Evolutionary conservation across 345 rosid genomes (phyloP), one percentile per base, ranked within the genome.

Genomic region (Eucalyptus urophylla): DNA sequence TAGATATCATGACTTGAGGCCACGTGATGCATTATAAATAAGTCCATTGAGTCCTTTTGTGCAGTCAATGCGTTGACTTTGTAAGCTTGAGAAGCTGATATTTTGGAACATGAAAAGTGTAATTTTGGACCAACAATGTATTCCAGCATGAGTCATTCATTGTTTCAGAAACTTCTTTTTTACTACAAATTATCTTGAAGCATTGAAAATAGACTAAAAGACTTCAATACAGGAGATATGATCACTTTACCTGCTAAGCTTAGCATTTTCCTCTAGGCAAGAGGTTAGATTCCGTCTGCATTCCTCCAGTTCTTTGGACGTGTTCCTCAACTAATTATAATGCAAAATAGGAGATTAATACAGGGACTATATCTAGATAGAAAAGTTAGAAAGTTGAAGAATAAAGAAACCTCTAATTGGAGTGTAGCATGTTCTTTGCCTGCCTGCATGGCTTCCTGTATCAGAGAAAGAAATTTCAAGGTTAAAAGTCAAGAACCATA

Each of bases 191-290:
- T 37, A 62, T 60, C 87, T 44, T 81, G 22, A 86, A 86, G 86
- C 47, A 47, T 27, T 33, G 45, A 56, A 44, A 44, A 87, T 49
- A 60, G 54, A 40, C 47, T 45, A 86, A 86, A 86, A 54, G 53
- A 67, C 33, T 45, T n/a, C 83, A 72, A 37, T 24, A 72, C 83
- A 37, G 27, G 43, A 25, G 87, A 89, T 83, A 49, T 87, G 90
- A 93, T 72, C 87, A 87, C 49, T 96, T 92, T 83, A 96, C 98
- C 98, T 93, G 29, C 91, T 91, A 88, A 97, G 96, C 89, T 94
- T 95, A 89, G 93, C 94, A 92, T 97, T 97, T 87, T 97, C 98
- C 91, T 96, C 96, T 50, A 97, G 89, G 93, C 97, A 97, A 92
- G 95, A 92, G 88, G 88, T 94, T 80, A 97, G 94, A 80, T 93